phyloP scores from a whole-genome alignment of 805 yeast species.

The Ogataea trehaloabstinens region DNA sequence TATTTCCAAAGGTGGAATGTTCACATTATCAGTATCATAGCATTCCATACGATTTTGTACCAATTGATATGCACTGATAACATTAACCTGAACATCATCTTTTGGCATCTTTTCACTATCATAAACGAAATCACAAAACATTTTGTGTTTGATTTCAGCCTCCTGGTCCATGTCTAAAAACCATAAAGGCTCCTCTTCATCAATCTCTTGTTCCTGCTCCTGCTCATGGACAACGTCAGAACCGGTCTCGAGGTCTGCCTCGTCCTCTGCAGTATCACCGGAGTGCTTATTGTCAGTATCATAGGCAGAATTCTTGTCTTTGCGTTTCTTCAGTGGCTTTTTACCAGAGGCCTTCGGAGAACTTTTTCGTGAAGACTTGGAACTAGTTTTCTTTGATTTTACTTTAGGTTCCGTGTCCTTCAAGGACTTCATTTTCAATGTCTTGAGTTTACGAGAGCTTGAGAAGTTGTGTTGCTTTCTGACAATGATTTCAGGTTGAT shows the following conservation, averaged over 20 bases:
- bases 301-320: neutral
- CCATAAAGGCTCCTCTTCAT: conserved; percentile 20
- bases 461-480: conserved; percentile 2
- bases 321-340: conserved; percentile 2
- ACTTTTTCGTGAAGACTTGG: conserved; percentile 1
- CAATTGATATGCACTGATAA: conserved; percentile 18
- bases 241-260: neutral
- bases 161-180: conserved; percentile 20
- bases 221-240: neutral
- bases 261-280: neutral
- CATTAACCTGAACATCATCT: conserved; percentile 13
- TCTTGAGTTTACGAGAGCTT: conserved; percentile 6
- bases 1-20: conserved; percentile 26
- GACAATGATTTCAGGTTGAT: conserved; percentile 12
- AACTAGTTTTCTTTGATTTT: conserved; percentile 1
- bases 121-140: conserved; percentile 21
- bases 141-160: conserved; percentile 15
- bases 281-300: neutral
- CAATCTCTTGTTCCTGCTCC: conserved; percentile 4
- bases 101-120: conserved; percentile 12
- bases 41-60: conserved; percentile 18
- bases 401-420: conserved; percentile 2
- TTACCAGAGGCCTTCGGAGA: neutral
- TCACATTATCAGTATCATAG: conserved; percentile 29
- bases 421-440: conserved; percentile 10